phyloP scores from a whole-genome alignment of 176 grass and related monocot genomes.

The Dactylis glomerata region DNA sequence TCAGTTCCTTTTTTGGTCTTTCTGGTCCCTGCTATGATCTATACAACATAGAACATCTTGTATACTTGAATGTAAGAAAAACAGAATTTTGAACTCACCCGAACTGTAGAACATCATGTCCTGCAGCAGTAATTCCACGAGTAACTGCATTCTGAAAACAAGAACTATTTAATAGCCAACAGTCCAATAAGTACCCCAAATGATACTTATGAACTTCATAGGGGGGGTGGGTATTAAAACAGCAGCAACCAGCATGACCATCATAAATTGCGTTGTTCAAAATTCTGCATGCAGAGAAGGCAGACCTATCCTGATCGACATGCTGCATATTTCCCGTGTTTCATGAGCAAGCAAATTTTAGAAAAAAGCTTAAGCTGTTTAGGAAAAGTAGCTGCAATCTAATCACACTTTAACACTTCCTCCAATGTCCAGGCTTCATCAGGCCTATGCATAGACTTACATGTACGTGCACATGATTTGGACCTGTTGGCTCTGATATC shows the following conservation, averaged over 20 bases:
- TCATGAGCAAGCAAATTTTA: neutral
- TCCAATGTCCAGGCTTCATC: neutral
- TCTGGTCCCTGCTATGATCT: neutral
- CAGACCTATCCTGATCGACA: neutral
- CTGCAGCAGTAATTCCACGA: slow-evolving; percentile 62
- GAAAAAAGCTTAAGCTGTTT: neutral
- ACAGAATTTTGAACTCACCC: slow-evolving; percentile 65
- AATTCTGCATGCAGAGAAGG: neutral
- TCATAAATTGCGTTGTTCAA: neutral
- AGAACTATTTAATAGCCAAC: slow-evolving; percentile 5
- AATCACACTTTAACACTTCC: neutral
- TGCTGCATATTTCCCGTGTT: neutral
- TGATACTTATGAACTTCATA: neutral
- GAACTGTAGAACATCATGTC: slow-evolving; percentile 81
- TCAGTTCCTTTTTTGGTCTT: neutral
- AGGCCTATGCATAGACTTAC: neutral
- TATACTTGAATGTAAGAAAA: neutral
- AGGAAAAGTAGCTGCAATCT: neutral
- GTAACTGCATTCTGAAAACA: slow-evolving; percentile 75
- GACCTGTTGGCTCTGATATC: neutral
- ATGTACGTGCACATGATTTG: neutral
- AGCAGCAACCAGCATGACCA: neutral
- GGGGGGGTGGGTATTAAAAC: neutral
- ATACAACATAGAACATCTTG: slow-evolving; percentile 6
- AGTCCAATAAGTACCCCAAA: slow-evolving; percentile 12